phyloP scores from a whole-genome alignment of 2,329 filamentous ascomycete genomes.

The Plectosphaerella cucumerina region DNA sequence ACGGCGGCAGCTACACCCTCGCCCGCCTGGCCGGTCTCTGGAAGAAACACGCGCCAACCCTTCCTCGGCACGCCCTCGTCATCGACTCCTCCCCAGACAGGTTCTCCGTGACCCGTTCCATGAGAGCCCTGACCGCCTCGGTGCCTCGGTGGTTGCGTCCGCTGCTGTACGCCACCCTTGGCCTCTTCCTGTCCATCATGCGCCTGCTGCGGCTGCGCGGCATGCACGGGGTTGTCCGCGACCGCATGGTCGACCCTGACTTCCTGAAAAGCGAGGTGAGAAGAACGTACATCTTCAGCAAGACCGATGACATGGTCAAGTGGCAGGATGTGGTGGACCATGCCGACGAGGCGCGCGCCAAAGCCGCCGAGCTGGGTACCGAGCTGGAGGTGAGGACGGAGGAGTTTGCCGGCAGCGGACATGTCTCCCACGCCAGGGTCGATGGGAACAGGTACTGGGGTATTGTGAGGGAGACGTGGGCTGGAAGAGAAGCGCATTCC shows the following conservation, averaged over 20 bases:
- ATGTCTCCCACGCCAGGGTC: slow-evolving; percentile 45
- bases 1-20: slow-evolving; percentile 43
- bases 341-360: slow-evolving; percentile 31
- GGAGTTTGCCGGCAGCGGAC: slow-evolving; percentile 40
- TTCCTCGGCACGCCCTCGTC: slow-evolving; percentile 39
- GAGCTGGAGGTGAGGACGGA: slow-evolving; percentile 40
- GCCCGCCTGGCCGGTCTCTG: slow-evolving; percentile 31
- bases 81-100: slow-evolving; percentile 46
- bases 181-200: slow-evolving; percentile 3
- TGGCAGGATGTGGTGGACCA: slow-evolving; percentile 44
- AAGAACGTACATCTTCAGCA: slow-evolving; percentile 49
- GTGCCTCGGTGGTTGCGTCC: slow-evolving; percentile 29
- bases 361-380: slow-evolving; percentile 6
- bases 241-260: too few species aligned
- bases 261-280: slow-evolving; percentile 32
- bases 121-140: slow-evolving; percentile 32
- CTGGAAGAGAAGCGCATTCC: slow-evolving; percentile 12
- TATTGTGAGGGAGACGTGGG: slow-evolving; percentile 42
- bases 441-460: slow-evolving; percentile 48
- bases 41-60: slow-evolving; percentile 15
- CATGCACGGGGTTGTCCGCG: slow-evolving; percentile 21
- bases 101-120: slow-evolving; percentile 32
- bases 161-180: slow-evolving; percentile 21
- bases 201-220: slow-evolving; percentile 23
- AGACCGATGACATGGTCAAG: slow-evolving; percentile 41